Conservation (phyloP, 1,284 basidiomycete genomes). For the Cryptococcus amylolentus region DNA sequence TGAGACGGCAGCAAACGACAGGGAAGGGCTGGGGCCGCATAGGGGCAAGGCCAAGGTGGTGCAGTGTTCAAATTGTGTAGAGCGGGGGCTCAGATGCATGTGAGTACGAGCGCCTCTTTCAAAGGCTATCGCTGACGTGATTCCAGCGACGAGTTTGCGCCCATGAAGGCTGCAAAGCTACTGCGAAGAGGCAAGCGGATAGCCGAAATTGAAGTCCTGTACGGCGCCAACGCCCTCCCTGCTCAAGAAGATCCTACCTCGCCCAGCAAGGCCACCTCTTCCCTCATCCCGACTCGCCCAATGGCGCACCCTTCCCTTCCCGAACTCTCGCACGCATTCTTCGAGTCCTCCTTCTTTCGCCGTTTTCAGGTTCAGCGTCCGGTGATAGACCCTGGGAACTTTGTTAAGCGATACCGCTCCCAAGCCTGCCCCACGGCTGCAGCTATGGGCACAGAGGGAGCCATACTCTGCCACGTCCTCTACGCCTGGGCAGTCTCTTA, state of each 20-base stretch:
- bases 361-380: slow-evolving; percentile 73
- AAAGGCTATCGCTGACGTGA: background rate
- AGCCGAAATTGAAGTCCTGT: slow-evolving; percentile 64
- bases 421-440: slow-evolving; percentile 54
- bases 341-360: slow-evolving; percentile 73
- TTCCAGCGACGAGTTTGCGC: slow-evolving; percentile 73
- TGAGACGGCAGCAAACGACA: slow-evolving; percentile 15
- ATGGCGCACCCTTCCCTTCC: slow-evolving; percentile 58
- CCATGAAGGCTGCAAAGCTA: slow-evolving; percentile 79
- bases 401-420: slow-evolving; percentile 59
- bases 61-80: slow-evolving; percentile 77
- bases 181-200: slow-evolving; percentile 75
- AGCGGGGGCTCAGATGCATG: slow-evolving; percentile 80
- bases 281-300: slow-evolving; percentile 15
- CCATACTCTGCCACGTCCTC: slow-evolving; percentile 54
- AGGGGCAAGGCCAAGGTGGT: slow-evolving; percentile 47
- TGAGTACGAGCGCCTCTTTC: slow-evolving; percentile 52
- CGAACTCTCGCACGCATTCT: slow-evolving; percentile 69
- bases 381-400: slow-evolving; percentile 61
- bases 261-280: slow-evolving; percentile 18
- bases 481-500: slow-evolving; percentile 82
- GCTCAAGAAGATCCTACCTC: slow-evolving; percentile 15
- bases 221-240: slow-evolving; percentile 17
- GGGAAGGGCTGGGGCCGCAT: slow-evolving; percentile 50
- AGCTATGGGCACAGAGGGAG: slow-evolving; percentile 55